Evolutionary conservation across 306 rosid species (phyloP).

Genomic region (Quercus gilva): DNA sequence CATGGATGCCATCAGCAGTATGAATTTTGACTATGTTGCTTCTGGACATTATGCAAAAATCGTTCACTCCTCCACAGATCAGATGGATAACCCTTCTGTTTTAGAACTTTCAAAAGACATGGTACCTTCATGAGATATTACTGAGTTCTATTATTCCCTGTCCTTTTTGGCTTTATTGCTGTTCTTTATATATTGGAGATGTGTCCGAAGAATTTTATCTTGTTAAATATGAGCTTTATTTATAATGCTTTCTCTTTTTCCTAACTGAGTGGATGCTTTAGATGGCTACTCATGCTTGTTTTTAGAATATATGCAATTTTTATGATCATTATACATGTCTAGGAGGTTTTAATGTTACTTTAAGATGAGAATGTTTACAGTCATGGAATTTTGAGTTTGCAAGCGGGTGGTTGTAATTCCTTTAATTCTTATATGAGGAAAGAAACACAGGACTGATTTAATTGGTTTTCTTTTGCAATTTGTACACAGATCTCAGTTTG

Average conservation of each 20-base stretch:
- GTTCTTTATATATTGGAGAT: slow-evolving; percentile 1
- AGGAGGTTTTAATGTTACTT: not conserved
- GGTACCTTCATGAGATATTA: slow-evolving; percentile 43
- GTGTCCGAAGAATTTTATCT: slow-evolving; percentile 10
- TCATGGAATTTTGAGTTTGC: not conserved
- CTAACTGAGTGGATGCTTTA: not conserved
- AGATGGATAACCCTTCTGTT: slow-evolving; percentile 44
- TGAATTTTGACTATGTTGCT: slow-evolving; percentile 87
- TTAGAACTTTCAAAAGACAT: slow-evolving; percentile 75
- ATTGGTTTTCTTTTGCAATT: not conserved
- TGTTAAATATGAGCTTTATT: slow-evolving; percentile 19
- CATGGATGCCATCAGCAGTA: slow-evolving; percentile 74
- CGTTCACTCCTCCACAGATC: slow-evolving; percentile 52
- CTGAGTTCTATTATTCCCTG: slow-evolving; percentile 6
- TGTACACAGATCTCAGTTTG: not conserved
- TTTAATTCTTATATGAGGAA: not conserved
- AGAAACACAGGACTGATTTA: not conserved
- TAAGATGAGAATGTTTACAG: not conserved
- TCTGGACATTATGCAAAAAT: slow-evolving; percentile 95
- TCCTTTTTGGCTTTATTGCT: slow-evolving; percentile 19
- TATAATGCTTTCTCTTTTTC: not conserved
- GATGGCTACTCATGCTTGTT: not conserved
- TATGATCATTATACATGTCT: not conserved
- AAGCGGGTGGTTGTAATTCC: not conserved
- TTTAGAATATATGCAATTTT: not conserved